Percentiles rank a stretch among this genome's conserved stretches.
Conservation (phyloP, 805 yeast species). For the Huiozyma sinensis region DNA sequence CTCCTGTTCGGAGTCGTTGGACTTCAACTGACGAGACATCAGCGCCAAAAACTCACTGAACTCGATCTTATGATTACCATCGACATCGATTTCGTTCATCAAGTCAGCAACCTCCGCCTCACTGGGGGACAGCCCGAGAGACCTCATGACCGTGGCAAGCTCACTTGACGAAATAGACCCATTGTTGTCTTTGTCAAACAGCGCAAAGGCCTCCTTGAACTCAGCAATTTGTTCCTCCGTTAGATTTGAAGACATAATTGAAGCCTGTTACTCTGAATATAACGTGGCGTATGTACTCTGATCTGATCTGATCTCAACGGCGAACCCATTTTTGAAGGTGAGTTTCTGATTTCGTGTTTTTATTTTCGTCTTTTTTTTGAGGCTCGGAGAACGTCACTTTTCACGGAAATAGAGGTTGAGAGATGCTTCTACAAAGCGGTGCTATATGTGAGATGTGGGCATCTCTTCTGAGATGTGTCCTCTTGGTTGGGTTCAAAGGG, state of each 20-base stretch:
- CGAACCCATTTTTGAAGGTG: too few relatives aligned
- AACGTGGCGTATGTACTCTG: too few relatives aligned
- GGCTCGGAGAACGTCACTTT: too few relatives aligned
- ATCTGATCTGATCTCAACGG: too few relatives aligned
- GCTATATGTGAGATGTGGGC: too few relatives aligned
- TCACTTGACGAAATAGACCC: conserved; percentile 94
- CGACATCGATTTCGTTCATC: conserved; percentile 94
- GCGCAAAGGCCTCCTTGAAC: conserved; percentile 94
- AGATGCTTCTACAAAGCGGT: too few relatives aligned
- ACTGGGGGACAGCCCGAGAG: conserved; percentile 95
- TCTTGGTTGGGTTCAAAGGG: not conserved
- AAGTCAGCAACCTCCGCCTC: conserved; percentile 93
- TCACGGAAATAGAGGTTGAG: too few relatives aligned
- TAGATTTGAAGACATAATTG: conserved; percentile 40
- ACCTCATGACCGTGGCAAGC: conserved; percentile 96
- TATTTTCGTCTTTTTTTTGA: too few relatives aligned
- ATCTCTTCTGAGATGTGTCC: too few relatives aligned
- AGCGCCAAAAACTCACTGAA: conserved; percentile 73
- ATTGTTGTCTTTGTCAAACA: conserved; percentile 93
- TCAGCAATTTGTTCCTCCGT: conserved; percentile 95
- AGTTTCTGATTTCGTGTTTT: too few relatives aligned
- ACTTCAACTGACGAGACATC: conserved; percentile 91
- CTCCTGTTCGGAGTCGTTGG: conserved; percentile 95
- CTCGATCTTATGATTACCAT: conserved; percentile 84
- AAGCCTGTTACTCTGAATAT: too few relatives aligned